These are phyloP conservation scores for Clonostachys solani DNA, from an alignment of 2,329 filamentous ascomycete genomes.

Conservation along the genomic window DNA sequence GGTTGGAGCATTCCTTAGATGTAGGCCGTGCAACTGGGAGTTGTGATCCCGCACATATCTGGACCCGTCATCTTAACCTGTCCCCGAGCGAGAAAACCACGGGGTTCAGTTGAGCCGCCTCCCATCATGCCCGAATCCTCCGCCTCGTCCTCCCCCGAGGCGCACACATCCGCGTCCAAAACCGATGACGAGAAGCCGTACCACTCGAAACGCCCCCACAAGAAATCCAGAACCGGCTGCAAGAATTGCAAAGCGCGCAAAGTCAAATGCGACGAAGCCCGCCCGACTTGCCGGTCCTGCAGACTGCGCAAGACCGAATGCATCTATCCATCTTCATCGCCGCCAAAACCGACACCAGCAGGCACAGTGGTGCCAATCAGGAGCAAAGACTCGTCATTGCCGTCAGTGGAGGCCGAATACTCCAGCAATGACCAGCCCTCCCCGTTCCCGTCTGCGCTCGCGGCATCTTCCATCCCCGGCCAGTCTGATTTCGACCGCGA, in stretches of 20 bases:
- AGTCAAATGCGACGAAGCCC: conserved; percentile 50
- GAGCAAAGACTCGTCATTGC: no score
- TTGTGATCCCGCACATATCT: no score
- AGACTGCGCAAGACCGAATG: conserved; percentile 41
- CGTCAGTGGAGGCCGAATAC: not conserved
- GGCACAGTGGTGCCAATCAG: no score
- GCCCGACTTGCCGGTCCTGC: conserved; percentile 45
- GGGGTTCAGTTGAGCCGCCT: not conserved
- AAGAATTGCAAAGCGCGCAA: conserved; percentile 50
- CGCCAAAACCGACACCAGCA: no score
- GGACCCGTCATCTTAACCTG: no score
- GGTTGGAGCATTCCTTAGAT: no score
- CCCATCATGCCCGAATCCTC: not conserved
- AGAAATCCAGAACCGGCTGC: conserved; percentile 49
- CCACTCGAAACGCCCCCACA: conserved; percentile 46
- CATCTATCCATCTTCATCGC: conserved; percentile 28
- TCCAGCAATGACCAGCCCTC: not conserved
- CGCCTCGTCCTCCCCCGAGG: not conserved
- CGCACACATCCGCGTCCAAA: not conserved
- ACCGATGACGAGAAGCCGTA: conserved; percentile 13
- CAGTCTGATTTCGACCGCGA: not conserved
- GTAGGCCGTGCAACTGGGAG: no score
- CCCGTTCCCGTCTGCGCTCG: not conserved
- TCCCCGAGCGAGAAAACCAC: no score
- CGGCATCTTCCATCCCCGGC: not conserved